phyloP scores from a whole-genome alignment of 805 yeast genomes.

The Pichia exigua region DNA sequence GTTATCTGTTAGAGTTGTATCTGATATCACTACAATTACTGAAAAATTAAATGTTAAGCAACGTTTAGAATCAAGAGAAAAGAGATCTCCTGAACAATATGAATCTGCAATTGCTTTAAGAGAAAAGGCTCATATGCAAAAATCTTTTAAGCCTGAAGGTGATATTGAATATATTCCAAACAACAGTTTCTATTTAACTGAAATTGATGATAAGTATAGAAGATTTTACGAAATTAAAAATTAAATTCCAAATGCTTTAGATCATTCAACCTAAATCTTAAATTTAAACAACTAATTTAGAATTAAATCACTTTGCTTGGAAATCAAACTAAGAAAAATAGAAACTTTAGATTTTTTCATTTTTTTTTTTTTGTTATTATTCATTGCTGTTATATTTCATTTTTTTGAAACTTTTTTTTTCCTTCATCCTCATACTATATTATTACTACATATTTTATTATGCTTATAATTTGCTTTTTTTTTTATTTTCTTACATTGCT shows the following conservation, averaged over 20 bases:
- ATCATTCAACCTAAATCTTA: no score
- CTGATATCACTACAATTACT: slow-evolving; percentile 67
- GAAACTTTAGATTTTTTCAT: not conserved
- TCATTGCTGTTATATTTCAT: not conserved
- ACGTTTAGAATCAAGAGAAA: slow-evolving; percentile 57
- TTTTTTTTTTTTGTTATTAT: no score
- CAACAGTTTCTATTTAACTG: slow-evolving; percentile 79
- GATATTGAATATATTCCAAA: slow-evolving; percentile 57
- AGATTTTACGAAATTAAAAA: slow-evolving; percentile 70
- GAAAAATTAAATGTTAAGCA: slow-evolving; percentile 58
- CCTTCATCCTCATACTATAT: not conserved
- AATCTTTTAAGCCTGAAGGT: slow-evolving; percentile 74
- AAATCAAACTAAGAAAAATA: not conserved
- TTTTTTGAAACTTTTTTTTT: not conserved
- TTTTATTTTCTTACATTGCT: not conserved
- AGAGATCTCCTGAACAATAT: slow-evolving; percentile 70
- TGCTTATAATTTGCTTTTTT: not conserved
- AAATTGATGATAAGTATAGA: slow-evolving; percentile 82
- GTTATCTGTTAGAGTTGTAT: slow-evolving; percentile 70
- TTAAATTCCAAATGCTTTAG: slow-evolving; percentile 26
- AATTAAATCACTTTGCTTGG: not conserved
- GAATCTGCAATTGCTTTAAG: slow-evolving; percentile 76
- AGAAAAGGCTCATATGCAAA: slow-evolving; percentile 82
- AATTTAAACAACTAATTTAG: no score
- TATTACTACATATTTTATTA: no score